Conservation (phyloP, 306 rosid species). For the Citrullus colocynthis region DNA sequence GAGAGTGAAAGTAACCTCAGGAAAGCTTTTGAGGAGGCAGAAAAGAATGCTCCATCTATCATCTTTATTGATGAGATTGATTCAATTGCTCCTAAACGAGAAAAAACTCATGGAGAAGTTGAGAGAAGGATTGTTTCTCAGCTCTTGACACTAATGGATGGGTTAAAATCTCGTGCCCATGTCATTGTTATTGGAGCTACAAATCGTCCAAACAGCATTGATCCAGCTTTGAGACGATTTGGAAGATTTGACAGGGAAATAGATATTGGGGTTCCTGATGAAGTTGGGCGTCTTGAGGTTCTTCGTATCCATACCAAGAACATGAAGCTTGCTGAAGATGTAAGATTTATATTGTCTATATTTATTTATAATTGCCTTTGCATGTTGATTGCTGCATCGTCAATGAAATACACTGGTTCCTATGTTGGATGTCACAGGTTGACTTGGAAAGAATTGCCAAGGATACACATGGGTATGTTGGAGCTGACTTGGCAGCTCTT, state of each 20-base stretch:
- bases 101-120: slow-evolving; percentile 57
- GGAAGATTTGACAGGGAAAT: slow-evolving; percentile 65
- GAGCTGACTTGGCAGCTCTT: slow-evolving; percentile 65
- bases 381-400: not conserved
- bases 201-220: slow-evolving; percentile 60
- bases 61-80: slow-evolving; percentile 61
- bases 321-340: slow-evolving; percentile 65
- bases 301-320: slow-evolving; percentile 60
- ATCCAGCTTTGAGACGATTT: slow-evolving; percentile 55
- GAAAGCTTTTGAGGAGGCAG: slow-evolving; percentile 66
- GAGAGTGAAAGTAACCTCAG: slow-evolving; percentile 65
- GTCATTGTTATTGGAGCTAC: slow-evolving; percentile 63
- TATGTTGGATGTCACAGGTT: slow-evolving; percentile 25
- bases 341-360: slow-evolving; percentile 13
- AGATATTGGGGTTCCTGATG: slow-evolving; percentile 63
- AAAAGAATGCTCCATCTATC: slow-evolving; percentile 57
- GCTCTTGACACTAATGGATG: slow-evolving; percentile 60
- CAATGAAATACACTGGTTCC: not conserved
- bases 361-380: not conserved
- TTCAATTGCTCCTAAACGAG: slow-evolving; percentile 59
- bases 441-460: slow-evolving; percentile 43
- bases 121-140: slow-evolving; percentile 62
- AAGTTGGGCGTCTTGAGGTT: slow-evolving; percentile 57
- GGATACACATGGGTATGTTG: slow-evolving; percentile 61
- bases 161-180: slow-evolving; percentile 49